These are phyloP conservation scores for Fusarium udum DNA, from an alignment of 2,329 filamentous ascomycete genomes.

Conservation along the genomic window DNA sequence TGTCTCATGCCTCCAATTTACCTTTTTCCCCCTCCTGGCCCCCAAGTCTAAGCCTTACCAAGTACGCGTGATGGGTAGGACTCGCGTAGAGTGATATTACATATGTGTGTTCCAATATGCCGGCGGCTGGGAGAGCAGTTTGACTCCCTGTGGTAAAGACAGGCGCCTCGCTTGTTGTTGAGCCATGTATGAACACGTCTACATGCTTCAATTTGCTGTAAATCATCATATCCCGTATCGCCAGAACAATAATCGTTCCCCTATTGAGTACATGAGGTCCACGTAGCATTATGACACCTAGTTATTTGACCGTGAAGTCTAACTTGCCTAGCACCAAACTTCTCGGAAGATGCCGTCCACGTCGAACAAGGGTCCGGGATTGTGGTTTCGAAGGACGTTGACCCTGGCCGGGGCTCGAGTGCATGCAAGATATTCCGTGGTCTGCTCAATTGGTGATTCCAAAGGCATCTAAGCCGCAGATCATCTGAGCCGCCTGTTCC, in stretches of 20 bases:
- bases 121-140: neutral
- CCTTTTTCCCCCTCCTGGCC: neutral
- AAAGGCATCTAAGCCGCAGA: slow-evolving; percentile 28
- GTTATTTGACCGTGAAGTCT: slow-evolving; percentile 12
- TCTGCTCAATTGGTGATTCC: slow-evolving; percentile 32
- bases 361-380: slow-evolving; percentile 12
- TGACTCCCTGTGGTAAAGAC: neutral
- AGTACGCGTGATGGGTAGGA: neutral
- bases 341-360: slow-evolving; percentile 30
- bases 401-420: neutral
- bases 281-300: slow-evolving; percentile 20
- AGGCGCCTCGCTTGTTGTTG: slow-evolving; percentile 3
- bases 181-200: neutral
- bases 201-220: neutral
- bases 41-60: slow-evolving; percentile 3
- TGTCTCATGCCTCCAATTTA: slow-evolving; percentile 10
- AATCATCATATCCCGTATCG: neutral
- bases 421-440: slow-evolving; percentile 15
- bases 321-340: neutral
- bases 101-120: slow-evolving; percentile 8
- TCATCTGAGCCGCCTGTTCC: slow-evolving; percentile 25
- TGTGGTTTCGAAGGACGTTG: neutral
- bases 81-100: neutral
- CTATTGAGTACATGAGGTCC: slow-evolving; percentile 4
- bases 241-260: neutral